Percentiles rank a stretch among this genome's conserved stretches.
phyloP scores from a whole-genome alignment of 2,329 filamentous ascomycete species.

The Helicocarpus griseus region DNA sequence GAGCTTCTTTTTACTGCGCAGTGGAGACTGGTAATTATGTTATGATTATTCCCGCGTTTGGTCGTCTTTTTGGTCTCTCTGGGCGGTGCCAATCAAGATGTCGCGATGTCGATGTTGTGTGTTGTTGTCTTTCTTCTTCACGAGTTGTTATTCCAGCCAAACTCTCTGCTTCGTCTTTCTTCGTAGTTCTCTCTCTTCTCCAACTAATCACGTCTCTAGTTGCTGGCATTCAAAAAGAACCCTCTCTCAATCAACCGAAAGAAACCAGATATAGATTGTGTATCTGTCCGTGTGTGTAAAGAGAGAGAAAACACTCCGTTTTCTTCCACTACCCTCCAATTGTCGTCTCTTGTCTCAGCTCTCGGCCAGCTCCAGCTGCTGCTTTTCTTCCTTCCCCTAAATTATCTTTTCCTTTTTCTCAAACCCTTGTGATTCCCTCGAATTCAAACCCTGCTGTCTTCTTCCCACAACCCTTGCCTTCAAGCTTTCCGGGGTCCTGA shows the following conservation, averaged over 20 bases:
- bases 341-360: neutral
- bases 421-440: constrained; percentile 2
- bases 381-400: neutral
- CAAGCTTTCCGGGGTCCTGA: neutral
- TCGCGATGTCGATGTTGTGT: neutral
- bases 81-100: no score
- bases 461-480: constrained; percentile 2
- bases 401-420: neutral
- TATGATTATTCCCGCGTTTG: neutral
- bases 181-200: neutral
- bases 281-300: neutral
- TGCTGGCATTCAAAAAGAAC: neutral
- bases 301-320: neutral
- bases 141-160: no score
- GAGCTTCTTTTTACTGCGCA: neutral
- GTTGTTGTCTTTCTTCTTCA: neutral
- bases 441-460: constrained; percentile 1
- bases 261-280: neutral
- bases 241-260: neutral
- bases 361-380: neutral
- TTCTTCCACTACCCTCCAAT: no score
- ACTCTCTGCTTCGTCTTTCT: neutral
- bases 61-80: no score
- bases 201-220: neutral
- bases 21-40: neutral